phyloP scores from a whole-genome alignment of 2,329 filamentous ascomycete species.

The Torrubiella hemipterigena region DNA sequence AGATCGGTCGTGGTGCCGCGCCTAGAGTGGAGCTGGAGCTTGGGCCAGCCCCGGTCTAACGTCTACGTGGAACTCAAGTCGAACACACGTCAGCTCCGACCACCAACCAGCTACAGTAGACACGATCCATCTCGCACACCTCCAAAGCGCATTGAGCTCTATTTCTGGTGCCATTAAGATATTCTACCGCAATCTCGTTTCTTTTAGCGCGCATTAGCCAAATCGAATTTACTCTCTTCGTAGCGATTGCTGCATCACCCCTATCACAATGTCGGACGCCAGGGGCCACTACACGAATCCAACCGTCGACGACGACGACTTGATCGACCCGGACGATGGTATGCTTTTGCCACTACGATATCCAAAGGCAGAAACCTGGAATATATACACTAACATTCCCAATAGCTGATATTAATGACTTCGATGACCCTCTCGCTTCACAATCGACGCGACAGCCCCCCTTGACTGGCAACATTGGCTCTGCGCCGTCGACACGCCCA shows the following conservation, averaged over 20 bases:
- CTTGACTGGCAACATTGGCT: constrained; percentile 72
- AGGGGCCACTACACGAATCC: constrained; percentile 50
- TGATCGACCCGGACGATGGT: constrained; percentile 76
- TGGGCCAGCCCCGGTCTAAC: constrained; percentile 10
- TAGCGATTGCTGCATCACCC: background rate
- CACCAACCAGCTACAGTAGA: background rate
- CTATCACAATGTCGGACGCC: constrained; percentile 34
- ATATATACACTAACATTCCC: constrained; percentile 9
- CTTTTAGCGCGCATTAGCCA: background rate
- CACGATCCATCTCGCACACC: background rate
- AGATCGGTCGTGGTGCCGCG: background rate
- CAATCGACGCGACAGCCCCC: constrained; percentile 67
- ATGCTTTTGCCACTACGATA: constrained; percentile 11
- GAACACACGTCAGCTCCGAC: constrained; percentile 7
- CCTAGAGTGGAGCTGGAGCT: constrained; percentile 11
- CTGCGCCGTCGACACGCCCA: constrained; percentile 37
- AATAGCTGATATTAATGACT: constrained; percentile 75
- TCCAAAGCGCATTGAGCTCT: too few species aligned
- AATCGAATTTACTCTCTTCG: background rate
- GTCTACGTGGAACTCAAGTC: constrained; percentile 11
- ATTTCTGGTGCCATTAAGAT: too few species aligned
- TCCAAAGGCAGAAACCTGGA: background rate
- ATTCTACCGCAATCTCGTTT: background rate
- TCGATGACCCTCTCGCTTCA: constrained; percentile 70
- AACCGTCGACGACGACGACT: constrained; percentile 52